Evolutionary conservation across 2,329 filamentous ascomycete genomes (phyloP), one percentile per base, ranked within the genome.

Genomic region (Fusarium sp.): DNA sequence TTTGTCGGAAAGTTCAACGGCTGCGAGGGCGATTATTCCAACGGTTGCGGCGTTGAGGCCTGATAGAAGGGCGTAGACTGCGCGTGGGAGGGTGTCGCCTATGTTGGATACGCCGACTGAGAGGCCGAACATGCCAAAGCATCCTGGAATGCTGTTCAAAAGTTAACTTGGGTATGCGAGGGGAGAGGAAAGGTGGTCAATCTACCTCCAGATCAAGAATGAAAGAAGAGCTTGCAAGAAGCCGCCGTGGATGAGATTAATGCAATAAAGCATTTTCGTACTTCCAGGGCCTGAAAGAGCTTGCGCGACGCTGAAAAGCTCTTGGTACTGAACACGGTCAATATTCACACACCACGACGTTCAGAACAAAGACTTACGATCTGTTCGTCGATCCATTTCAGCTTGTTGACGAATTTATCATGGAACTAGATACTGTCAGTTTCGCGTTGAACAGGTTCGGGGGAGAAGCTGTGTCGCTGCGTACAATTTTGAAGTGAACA

Each of bases 41-140:
- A 94, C 91, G 0, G 90, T 92, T 0, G 90, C 87, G 0, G 91
- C 87, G 73, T 94, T 94, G 7, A 94, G 82, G 0, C 92, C 92
- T 0, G 89, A 92, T 0, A 94, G 82, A 0, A 94, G 81, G 0
- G 91, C 90, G 72, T 93, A 94, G 0, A 88, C 91, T 0, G 87
- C 83, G 0, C 79, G 75, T 0, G 91, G 91, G 0, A 94, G 83
- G 0, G 82, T 82, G 3, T 88, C 83, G 4, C 81, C 81, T 27
- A 94, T 87, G 34, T 81, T 85, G 34, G 87, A 85, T 3, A 94
- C 85, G 3, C 91, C 91, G 1, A 93, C 77, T 0, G 89, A 86
- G 1, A 94, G 83, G 0, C 82, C 89, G 65, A 87, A 92, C 90
- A 93, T 93, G 25, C 87, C 91, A 6, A 92, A 72, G 0, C 90